Evolutionary conservation across 2,329 filamentous ascomycete genomes (phyloP), one percentile per base, ranked within the genome.

Genomic region (Cercospora citrullina): DNA sequence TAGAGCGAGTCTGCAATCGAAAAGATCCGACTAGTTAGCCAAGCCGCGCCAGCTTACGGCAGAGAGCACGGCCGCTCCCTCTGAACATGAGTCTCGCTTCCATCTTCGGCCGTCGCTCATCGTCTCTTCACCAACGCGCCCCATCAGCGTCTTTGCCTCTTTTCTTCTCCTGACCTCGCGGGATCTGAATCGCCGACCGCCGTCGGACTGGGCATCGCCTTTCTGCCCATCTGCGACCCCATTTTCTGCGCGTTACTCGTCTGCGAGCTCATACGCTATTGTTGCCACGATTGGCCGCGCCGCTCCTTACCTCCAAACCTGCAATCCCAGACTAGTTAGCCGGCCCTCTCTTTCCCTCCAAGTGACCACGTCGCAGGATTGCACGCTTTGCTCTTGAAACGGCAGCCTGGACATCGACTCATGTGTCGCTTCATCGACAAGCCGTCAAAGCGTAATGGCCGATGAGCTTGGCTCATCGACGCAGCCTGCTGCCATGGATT

Each of bases 371-470:
- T 64, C 60, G 55, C 65, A 33, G 36, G 26, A 61, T 36, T 18
- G 23, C 62, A 28, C 30, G 39, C 23, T 21, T 60, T 53, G 51
- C 57, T 9, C 23, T 48, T 59, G 21, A 53, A 31, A 62, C 42
- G 58, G 26, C 42, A 26, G n/a, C n/a, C n/a, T n/a, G n/a, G 57
- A 31, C 21, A 42, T 59, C 66, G 39, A 71, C 71, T 70, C 59
- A 72, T 72, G 71, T 68, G 69, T 66, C 39, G 60, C 66, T 64
- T 63, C 36, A 42, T 45, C 63, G 62, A 63, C 64, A 60, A 31
- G 55, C 67, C 59, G 60, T 70, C 66, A 48, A 61, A 57, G 57
- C 45, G 66, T 66, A 59, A 73, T 73, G 72, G 70, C 72, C 60
- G 66, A 70, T 70, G 71, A 72, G 66, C 42, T 64, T 61, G 60